A percentile compares a stretch with the other conserved stretches of the same genome.
Conservation (phyloP, 257 asterid genomes). For the Solanum stenotomum region DNA sequence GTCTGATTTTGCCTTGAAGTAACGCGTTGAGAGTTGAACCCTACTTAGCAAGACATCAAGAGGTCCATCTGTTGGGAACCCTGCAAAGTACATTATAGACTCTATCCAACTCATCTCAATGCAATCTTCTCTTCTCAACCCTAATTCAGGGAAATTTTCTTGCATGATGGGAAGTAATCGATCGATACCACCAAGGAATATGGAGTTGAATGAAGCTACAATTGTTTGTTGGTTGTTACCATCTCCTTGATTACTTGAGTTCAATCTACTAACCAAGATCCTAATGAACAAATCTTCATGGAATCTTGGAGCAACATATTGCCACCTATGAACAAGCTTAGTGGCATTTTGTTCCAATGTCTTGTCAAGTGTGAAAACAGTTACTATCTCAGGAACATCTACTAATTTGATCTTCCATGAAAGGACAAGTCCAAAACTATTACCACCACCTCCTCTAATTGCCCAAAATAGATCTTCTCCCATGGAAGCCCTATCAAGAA, state of each 20-base stretch:
- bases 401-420: not conserved
- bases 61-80: not conserved
- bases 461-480: slow-evolving; percentile 8
- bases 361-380: not conserved
- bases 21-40: not conserved
- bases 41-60: not conserved
- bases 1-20: slow-evolving; percentile 7
- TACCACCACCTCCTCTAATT: slow-evolving; percentile 7
- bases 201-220: not conserved
- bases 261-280: not conserved
- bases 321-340: slow-evolving; percentile 3
- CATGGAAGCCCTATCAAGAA: not conserved
- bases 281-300: slow-evolving; percentile 4
- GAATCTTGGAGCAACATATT: not conserved
- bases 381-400: not conserved
- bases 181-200: not conserved
- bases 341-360: not conserved
- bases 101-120: slow-evolving; percentile 6
- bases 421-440: slow-evolving; percentile 2
- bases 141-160: not conserved
- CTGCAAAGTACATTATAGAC: not conserved
- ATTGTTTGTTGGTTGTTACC: not conserved
- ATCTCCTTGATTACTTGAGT: not conserved
- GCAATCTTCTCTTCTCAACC: not conserved
- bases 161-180: not conserved